Conservation (phyloP, 225 moss, liverwort and hornwort species). For the Neckera pumila region DNA sequence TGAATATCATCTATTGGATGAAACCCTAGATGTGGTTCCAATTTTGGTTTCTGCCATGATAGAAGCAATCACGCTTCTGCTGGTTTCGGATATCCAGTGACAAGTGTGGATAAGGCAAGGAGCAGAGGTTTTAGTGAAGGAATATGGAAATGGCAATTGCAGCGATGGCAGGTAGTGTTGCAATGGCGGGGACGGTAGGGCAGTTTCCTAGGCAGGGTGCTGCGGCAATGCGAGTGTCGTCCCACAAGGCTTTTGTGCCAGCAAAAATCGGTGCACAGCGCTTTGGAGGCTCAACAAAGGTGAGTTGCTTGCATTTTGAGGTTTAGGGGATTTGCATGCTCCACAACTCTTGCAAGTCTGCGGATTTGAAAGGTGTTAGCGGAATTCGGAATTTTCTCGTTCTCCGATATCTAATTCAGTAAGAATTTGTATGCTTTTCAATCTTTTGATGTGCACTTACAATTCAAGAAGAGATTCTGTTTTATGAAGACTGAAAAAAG, state of each 20-base stretch:
- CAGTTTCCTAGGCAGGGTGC: not conserved
- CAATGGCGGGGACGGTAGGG: slow-evolving; percentile 12
- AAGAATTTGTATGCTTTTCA: not conserved
- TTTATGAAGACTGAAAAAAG: not conserved
- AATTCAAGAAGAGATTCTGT: not conserved
- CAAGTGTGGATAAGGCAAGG: not conserved
- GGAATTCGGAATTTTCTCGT: not conserved
- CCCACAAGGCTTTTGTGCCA: not conserved
- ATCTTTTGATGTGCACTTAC: not conserved
- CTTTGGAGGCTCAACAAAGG: not conserved
- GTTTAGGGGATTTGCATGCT: not conserved
- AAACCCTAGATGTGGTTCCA: not conserved
- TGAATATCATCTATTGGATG: not conserved
- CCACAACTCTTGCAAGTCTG: not conserved
- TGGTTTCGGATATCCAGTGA: not conserved
- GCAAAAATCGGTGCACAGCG: slow-evolving; percentile 1
- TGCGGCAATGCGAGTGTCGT: slow-evolving; percentile 5
- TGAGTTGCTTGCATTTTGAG: not conserved
- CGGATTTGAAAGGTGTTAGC: not conserved
- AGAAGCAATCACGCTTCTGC: not conserved
- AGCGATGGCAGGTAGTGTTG: slow-evolving; percentile 10
- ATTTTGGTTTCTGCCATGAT: not conserved
- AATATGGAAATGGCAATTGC: not conserved
- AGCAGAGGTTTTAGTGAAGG: not conserved
- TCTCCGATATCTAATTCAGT: not conserved